phyloP scores from a whole-genome alignment of 164 flowering plant genomes.

The Hamamelis virginiana region DNA sequence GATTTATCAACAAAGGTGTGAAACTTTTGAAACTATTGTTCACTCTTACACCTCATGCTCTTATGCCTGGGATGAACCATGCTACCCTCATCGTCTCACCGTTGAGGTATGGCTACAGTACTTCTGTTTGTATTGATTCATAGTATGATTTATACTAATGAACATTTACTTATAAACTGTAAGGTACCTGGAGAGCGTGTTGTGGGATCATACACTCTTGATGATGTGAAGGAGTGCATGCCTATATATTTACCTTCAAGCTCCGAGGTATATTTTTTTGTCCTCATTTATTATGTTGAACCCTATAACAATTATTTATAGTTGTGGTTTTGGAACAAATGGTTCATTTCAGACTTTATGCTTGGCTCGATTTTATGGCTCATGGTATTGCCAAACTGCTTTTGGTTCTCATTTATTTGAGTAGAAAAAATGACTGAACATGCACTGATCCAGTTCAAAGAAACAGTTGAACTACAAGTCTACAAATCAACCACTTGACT shows the following conservation, averaged over 20 bases:
- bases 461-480: no score
- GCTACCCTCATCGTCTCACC: conserved; percentile 82
- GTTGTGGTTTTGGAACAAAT: background rate
- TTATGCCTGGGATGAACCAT: conserved; percentile 99
- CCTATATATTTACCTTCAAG: conserved; percentile 63
- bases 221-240: conserved; percentile 60
- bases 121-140: background rate
- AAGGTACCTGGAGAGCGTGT: conserved; percentile 91
- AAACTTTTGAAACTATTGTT: conserved; percentile 69
- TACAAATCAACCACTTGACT: no score
- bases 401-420: background rate
- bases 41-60: conserved; percentile 78
- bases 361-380: background rate
- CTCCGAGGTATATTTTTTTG: conserved; percentile 51
- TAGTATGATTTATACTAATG: background rate
- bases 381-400: background rate
- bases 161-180: conserved; percentile 8
- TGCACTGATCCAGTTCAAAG: background rate
- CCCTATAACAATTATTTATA: background rate
- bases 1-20: conserved; percentile 87
- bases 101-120: conserved; percentile 64
- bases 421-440: background rate
- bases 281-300: background rate
- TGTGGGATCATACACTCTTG: conserved; percentile 76
- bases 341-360: background rate